Evolutionary conservation across 129 eudicot genomes (phyloP).

Genomic region (Lactuca sativa): DNA sequence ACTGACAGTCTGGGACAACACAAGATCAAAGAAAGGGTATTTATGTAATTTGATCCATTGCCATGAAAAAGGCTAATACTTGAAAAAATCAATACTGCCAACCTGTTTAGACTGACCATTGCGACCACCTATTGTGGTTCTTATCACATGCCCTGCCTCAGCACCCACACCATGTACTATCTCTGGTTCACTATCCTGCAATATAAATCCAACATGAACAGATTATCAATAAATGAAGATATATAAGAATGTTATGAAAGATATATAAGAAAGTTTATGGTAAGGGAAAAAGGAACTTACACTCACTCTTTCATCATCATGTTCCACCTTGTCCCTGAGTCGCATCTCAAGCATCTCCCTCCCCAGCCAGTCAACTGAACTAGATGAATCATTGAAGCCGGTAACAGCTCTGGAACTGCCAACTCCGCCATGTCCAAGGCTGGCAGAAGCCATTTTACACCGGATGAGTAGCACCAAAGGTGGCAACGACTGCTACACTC

Average conservation of each 20-base stretch:
- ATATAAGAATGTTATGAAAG: neutral
- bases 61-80: neutral
- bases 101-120: slow-evolving; percentile 96
- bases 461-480: slow-evolving; percentile 23
- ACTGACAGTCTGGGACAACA: slow-evolving; percentile 50
- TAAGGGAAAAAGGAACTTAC: slow-evolving; percentile 18
- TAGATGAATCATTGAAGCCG: slow-evolving; percentile 61
- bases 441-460: slow-evolving; percentile 66
- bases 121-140: slow-evolving; percentile 84
- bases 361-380: slow-evolving; percentile 93
- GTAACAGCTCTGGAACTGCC: slow-evolving; percentile 75
- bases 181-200: slow-evolving; percentile 94
- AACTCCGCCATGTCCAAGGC: slow-evolving; percentile 74
- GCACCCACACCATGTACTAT: slow-evolving; percentile 81
- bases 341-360: slow-evolving; percentile 89
- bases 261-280: neutral
- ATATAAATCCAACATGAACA: slow-evolving; percentile 14
- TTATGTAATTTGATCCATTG: slow-evolving; percentile 1
- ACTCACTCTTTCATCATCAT: slow-evolving; percentile 76
- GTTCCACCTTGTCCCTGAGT: slow-evolving; percentile 69
- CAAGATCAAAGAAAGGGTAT: neutral
- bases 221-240: neutral
- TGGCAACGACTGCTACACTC: slow-evolving; percentile 31
- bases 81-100: slow-evolving; percentile 9
- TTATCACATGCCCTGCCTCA: slow-evolving; percentile 91